Evolutionary conservation across 179 eudicot species (phyloP), one percentile per base, ranked within the genome.

Genomic region (Sideroxylon spinosum): DNA sequence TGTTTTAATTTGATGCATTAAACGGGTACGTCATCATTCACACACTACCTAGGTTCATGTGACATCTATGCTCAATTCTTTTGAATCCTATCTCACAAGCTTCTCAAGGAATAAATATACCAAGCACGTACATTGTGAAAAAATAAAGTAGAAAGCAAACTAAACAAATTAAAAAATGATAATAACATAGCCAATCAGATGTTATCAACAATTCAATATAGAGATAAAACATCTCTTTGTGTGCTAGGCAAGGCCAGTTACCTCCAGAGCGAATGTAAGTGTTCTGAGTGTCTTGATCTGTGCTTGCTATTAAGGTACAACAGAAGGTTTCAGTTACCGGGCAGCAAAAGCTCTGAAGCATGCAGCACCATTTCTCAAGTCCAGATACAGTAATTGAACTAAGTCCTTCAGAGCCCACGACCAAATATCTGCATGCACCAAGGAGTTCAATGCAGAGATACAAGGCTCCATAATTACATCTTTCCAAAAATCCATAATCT

Each of bases 361-460:
- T 85, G 82, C 69, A 81, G 82, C 83, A 88, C 92, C 97, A 95
- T 67, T 87, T 62, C 74, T 88, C 93, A 70, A 83, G 55, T 20
- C 70, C 78, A 79, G 81, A 81, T 69, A 80, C 81, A 71, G 60
- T 66, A 70, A 67, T 48, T 49, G 85, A 77, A 60, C 76, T 64
- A 29, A 23, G 59, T 79, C 70, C 84, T 6, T 76, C 82, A 63
- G 81, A 78, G 68, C 84, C 84, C 77, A 85, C 76, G 81, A 90
- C 88, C 88, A 93, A 84, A 46, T 81, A 82, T 88, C 92, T 85
- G 83, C 89, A 90, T 78, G 97, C 98, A 81, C 78, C 83, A 80
- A 95, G 92, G 81, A 93, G 86, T 80, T 95, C 88, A 77, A 88
- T 73, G 79, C 91, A 90, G 78, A 93, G 83, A 86, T 86, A 92